phyloP scores from a whole-genome alignment of 2,329 filamentous ascomycete species.

The Rachicladosporium sp. region DNA sequence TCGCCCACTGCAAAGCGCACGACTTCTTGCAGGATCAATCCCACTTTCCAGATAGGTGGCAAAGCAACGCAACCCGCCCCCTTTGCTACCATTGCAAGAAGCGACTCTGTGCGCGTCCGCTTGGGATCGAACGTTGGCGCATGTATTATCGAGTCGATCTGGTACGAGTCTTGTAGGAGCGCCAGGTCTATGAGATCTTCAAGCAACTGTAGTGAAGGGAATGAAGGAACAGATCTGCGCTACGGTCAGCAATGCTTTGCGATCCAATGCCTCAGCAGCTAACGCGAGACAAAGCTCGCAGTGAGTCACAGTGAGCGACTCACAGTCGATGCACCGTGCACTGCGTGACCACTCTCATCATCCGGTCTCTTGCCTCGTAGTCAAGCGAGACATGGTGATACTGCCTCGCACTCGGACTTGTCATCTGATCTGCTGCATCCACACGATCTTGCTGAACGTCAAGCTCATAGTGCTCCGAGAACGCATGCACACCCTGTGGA shows the following conservation, averaged over 20 bases:
- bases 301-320: neutral
- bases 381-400: constrained; percentile 12
- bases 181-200: constrained; percentile 50
- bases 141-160: constrained; percentile 47
- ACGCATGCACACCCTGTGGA: constrained; percentile 9
- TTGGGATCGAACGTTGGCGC: constrained; percentile 45
- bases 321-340: constrained; percentile 4
- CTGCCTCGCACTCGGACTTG: constrained; percentile 11
- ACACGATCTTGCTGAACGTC: constrained; percentile 14
- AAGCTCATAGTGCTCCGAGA: constrained; percentile 14
- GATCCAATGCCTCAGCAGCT: too few species aligned
- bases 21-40: constrained; percentile 37
- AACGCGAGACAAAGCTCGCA: too few species aligned
- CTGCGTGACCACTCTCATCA: constrained; percentile 16
- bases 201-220: constrained; percentile 46
- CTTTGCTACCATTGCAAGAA: constrained; percentile 43
- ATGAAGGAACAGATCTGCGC: constrained; percentile 40
- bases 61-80: constrained; percentile 47
- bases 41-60: constrained; percentile 46
- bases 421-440: constrained; percentile 12
- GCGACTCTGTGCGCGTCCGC: constrained; percentile 42
- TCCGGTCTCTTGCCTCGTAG: constrained; percentile 13
- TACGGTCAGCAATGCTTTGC: neutral
- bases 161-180: constrained; percentile 40
- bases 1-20: constrained; percentile 24